Percentiles rank a stretch among this genome's conserved stretches.
phyloP scores from a whole-genome alignment of 140 eudicot species.

The Stevia rebaudiana region DNA sequence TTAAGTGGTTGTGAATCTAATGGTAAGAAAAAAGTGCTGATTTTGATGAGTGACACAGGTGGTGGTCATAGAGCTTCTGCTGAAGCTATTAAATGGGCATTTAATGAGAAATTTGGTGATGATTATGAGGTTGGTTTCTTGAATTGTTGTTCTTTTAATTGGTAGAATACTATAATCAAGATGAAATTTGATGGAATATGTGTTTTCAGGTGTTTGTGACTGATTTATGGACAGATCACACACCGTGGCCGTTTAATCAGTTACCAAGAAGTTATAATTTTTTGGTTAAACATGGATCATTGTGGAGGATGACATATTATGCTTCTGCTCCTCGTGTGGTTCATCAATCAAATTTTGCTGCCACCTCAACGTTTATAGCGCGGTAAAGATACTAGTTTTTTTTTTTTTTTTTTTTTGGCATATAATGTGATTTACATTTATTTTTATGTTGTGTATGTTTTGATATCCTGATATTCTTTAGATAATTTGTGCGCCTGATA shows the following conservation, averaged over 20 bases:
- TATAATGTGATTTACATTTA: not conserved
- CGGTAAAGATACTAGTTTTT: slow-evolving; percentile 38
- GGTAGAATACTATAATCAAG: not conserved
- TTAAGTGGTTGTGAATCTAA: slow-evolving; percentile 41
- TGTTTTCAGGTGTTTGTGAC: slow-evolving; percentile 75
- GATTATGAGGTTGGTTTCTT: slow-evolving; percentile 65
- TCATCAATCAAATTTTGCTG: slow-evolving; percentile 95
- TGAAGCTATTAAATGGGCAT: slow-evolving; percentile 90
- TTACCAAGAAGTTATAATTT: slow-evolving; percentile 92
- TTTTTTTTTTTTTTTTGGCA: not conserved
- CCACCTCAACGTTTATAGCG: slow-evolving; percentile 90
- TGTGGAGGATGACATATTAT: slow-evolving; percentile 89
- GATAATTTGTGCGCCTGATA: not conserved
- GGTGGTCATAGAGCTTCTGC: slow-evolving; percentile 99
- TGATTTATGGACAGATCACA: slow-evolving; percentile 95
- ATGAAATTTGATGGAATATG: slow-evolving; percentile 4
- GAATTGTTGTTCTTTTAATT: not conserved
- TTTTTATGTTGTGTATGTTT: slow-evolving; percentile 1
- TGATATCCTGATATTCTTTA: not conserved
- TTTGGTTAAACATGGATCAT: slow-evolving; percentile 83
- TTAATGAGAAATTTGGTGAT: slow-evolving; percentile 78
- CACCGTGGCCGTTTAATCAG: slow-evolving; percentile 99
- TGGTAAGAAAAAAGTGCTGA: slow-evolving; percentile 63
- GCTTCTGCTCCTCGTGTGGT: slow-evolving; percentile 79
- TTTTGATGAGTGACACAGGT: slow-evolving; percentile 98